Conservation (phyloP, 2,329 filamentous ascomycete species). For the Cladophialophora exuberans region DNA sequence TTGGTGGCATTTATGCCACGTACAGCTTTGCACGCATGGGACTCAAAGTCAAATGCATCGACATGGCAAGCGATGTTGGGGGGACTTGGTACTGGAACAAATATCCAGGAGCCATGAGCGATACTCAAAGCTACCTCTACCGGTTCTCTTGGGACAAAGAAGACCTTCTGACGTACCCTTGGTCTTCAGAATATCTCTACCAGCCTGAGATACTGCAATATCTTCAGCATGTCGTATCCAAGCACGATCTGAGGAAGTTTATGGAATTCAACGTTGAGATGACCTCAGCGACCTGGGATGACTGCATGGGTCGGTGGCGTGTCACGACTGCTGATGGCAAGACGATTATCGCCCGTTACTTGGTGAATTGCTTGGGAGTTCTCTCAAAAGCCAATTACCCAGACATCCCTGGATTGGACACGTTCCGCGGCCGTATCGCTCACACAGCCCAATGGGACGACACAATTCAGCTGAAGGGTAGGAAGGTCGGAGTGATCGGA, state of each 20-base stretch:
- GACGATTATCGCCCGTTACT: conserved; percentile 44
- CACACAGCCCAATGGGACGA: conserved; percentile 62
- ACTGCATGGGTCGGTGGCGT: conserved; percentile 43
- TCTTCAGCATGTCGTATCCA: conserved; percentile 51
- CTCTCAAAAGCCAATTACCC: conserved; percentile 64
- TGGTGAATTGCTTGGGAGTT: conserved; percentile 53
- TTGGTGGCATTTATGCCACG: conserved; percentile 54
- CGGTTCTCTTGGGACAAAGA: conserved; percentile 50
- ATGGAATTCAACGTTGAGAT: conserved; percentile 50
- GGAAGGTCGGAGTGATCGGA: conserved; percentile 65
- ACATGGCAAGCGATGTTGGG: conserved; percentile 51
- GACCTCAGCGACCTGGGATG: conserved; percentile 44
- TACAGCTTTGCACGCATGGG: conserved; percentile 56
- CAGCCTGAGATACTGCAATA: conserved; percentile 48
- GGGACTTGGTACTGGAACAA: conserved; percentile 43
- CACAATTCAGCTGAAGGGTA: conserved; percentile 58
- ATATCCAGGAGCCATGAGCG: conserved; percentile 44
- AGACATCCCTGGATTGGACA: conserved; percentile 60
- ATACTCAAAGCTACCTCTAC: conserved; percentile 52
- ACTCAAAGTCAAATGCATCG: conserved; percentile 53
- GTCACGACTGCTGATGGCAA: conserved; percentile 46
- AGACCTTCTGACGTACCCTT: conserved; percentile 40
- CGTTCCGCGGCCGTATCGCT: conserved; percentile 61
- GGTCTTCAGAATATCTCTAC: conserved; percentile 38
- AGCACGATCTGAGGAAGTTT: conserved; percentile 48